A percentile compares a stretch with the other conserved stretches of the same genome.
Conservation (phyloP, 495 filamentous ascomycete species). For the Neurospora africana region DNA sequence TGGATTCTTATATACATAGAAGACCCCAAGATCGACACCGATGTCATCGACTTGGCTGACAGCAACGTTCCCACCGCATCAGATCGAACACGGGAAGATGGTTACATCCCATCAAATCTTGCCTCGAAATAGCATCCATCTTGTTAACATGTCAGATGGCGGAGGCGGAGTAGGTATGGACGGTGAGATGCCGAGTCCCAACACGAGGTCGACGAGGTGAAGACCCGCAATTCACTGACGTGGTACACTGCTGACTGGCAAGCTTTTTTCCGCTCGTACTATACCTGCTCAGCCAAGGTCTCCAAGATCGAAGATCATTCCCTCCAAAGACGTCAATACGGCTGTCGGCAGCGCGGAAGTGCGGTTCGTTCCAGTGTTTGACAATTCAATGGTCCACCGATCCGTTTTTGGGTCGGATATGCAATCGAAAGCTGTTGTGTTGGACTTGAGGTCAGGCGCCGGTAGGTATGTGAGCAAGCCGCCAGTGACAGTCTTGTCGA, state of each 20-base stretch:
- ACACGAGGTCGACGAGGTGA: neutral
- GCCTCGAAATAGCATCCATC: neutral
- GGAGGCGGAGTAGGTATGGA: neutral
- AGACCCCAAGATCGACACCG: neutral
- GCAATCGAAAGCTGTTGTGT: neutral
- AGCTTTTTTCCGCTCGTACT: neutral
- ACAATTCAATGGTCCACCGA: neutral
- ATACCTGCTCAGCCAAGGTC: neutral
- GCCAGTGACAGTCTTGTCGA: too few species aligned
- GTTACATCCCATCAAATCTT: neutral
- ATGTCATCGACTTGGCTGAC: neutral
- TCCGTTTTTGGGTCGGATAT: neutral
- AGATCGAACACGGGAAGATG: neutral
- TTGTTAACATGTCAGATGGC: neutral
- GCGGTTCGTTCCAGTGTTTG: neutral
- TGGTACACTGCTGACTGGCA: neutral
- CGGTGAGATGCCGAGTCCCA: neutral
- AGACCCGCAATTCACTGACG: neutral
- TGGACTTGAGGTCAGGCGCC: neutral
- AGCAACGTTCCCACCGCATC: neutral
- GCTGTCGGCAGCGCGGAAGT: neutral
- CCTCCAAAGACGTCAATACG: neutral
- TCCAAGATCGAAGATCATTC: neutral
- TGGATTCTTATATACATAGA: neutral
- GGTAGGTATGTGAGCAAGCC: too few species aligned